These are phyloP conservation scores for Fagopyrum esculentum DNA, from an alignment of 148 eudicot species.

Conservation along the genomic window DNA sequence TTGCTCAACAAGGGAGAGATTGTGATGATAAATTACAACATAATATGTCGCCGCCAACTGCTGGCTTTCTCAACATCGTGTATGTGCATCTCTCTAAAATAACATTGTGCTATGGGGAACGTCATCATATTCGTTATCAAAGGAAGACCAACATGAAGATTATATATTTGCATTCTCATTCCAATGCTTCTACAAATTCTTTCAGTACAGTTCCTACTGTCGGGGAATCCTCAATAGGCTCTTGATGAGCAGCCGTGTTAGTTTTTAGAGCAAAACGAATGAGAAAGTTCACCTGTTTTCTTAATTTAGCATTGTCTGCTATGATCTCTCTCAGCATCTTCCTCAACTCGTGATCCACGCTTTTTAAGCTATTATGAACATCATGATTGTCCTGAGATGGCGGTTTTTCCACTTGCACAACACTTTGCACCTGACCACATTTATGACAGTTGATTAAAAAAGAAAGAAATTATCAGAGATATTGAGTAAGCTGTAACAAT, in stretches of 20 bases:
- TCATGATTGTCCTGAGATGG: constrained; percentile 6
- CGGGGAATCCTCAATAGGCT: constrained; percentile 6
- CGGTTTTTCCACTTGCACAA: constrained; percentile 22
- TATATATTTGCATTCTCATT: neutral
- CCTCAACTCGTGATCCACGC: constrained; percentile 42
- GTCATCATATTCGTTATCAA: neutral
- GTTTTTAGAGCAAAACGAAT: constrained; percentile 33
- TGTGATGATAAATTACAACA: neutral
- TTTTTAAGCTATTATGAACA: constrained; percentile 10
- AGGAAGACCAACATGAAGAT: neutral
- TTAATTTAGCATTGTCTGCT: constrained; percentile 40
- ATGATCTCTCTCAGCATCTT: constrained; percentile 46
- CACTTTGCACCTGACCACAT: constrained; percentile 40
- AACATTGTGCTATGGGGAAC: neutral
- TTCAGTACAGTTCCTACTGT: constrained; percentile 3
- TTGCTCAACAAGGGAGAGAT: neutral
- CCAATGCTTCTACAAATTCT: constrained; percentile 7
- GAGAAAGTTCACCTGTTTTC: constrained; percentile 53
- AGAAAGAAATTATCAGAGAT: neutral
- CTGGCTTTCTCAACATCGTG: neutral
- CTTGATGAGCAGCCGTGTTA: constrained; percentile 19
- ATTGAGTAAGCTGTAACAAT: neutral
- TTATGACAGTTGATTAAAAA: neutral
- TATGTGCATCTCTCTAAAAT: neutral
- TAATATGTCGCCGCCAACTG: neutral